Conservation (phyloP, 179 eudicot genomes). For the Beta corolliflora region DNA sequence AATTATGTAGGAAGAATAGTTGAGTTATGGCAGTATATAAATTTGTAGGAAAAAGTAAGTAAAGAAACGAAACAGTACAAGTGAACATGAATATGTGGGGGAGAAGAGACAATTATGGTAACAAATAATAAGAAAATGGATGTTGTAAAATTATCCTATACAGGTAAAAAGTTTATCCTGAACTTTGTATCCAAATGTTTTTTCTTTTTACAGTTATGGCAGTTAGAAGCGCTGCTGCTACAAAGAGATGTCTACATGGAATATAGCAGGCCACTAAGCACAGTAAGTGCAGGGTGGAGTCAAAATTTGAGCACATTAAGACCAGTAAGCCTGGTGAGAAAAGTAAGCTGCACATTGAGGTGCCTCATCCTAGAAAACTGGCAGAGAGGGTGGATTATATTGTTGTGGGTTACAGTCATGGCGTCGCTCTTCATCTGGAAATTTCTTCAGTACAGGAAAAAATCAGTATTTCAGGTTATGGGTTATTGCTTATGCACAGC, state of each 20-base stretch:
- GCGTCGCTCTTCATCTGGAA: constrained; percentile 68
- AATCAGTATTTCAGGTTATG: constrained; percentile 65
- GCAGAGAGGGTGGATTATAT: constrained; percentile 63
- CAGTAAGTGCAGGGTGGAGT: constrained; percentile 68
- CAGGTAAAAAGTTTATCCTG: too few species aligned
- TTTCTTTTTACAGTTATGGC: constrained; percentile 60
- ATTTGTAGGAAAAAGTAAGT: too few species aligned
- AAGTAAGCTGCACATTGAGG: constrained; percentile 52
- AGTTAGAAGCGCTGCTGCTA: constrained; percentile 66
- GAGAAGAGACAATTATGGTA: too few species aligned
- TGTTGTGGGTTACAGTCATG: constrained; percentile 62
- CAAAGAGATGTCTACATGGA: constrained; percentile 86
- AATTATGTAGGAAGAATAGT: too few species aligned
- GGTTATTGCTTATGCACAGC: constrained; percentile 77
- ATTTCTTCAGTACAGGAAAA: constrained; percentile 55
- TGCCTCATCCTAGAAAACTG: constrained; percentile 63
- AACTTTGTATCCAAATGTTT: neutral
- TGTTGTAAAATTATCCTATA: too few species aligned
- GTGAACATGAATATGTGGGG: too few species aligned
- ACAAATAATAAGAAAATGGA: too few species aligned
- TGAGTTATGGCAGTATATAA: too few species aligned
- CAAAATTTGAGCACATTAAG: constrained; percentile 50
- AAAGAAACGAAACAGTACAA: too few species aligned
- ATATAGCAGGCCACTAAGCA: constrained; percentile 82
- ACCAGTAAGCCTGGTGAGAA: constrained; percentile 41